A percentile compares a stretch with the other conserved stretches of the same genome.
phyloP scores from a whole-genome alignment of 306 rosid genomes.

The Acacia acuminata region DNA sequence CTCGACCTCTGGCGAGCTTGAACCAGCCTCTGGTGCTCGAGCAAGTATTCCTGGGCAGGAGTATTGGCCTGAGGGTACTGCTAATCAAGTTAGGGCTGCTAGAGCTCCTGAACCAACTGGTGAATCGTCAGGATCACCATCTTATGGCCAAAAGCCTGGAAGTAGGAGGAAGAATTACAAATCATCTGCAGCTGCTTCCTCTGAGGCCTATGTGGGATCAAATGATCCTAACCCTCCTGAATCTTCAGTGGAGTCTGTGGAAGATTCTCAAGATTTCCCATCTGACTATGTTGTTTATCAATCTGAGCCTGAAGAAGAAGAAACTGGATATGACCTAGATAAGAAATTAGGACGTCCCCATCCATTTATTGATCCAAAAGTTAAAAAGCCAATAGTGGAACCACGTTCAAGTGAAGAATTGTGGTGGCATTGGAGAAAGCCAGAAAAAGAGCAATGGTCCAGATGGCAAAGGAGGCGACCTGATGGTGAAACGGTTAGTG shows the following conservation, averaged over 20 bases:
- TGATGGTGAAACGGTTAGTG: conserved; percentile 89
- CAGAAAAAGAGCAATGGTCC: conserved; percentile 92
- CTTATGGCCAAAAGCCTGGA: conserved; percentile 86
- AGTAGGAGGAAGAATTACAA: conserved; percentile 88
- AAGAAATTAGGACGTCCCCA: conserved; percentile 86
- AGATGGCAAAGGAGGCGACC: conserved; percentile 98
- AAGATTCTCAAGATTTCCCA: conserved; percentile 54
- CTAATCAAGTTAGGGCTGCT: conserved; percentile 79
- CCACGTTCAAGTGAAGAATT: conserved; percentile 70
- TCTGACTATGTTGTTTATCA: conserved; percentile 85
- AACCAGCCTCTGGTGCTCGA: conserved; percentile 98
- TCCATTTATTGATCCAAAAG: conserved; percentile 76
- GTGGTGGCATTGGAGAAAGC: conserved; percentile 98
- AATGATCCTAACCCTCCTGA: conserved; percentile 45
- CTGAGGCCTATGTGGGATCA: conserved; percentile 38
- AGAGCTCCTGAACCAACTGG: conserved; percentile 82
- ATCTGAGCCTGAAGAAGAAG: conserved; percentile 65
- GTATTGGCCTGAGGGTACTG: conserved; percentile 98
- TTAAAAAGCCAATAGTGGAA: conserved; percentile 68
- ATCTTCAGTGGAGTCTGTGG: conserved; percentile 49
- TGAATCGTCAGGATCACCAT: conserved; percentile 71
- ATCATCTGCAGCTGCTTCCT: conserved; percentile 47
- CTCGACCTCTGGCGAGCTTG: conserved; percentile 92
- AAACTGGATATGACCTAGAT: conserved; percentile 60
- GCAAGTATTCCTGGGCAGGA: conserved; percentile 89